These are phyloP conservation scores for Euptelea pleiosperma DNA, from an alignment of 164 flowering plant species.

Conservation along the genomic window DNA sequence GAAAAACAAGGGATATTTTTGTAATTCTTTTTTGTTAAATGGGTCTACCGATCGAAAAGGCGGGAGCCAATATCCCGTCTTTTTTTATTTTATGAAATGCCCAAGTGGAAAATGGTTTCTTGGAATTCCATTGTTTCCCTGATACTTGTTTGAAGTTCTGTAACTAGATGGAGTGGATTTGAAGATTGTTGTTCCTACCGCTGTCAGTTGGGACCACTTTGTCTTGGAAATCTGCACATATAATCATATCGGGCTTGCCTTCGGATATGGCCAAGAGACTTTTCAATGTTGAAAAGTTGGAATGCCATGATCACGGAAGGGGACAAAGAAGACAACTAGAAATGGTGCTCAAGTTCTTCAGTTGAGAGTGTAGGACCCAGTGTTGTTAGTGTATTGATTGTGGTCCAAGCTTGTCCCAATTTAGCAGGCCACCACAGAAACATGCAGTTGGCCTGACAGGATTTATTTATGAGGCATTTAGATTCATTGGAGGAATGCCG, in stretches of 20 bases:
- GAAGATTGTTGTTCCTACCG: conserved; percentile 19
- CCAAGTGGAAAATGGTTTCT: too few relatives aligned
- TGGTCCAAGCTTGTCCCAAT: conserved; percentile 21
- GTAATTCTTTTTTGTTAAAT: too few relatives aligned
- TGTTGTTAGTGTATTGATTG: conserved; percentile 12
- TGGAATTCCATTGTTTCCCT: too few relatives aligned
- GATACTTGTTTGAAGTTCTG: conserved; percentile 15
- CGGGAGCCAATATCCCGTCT: too few relatives aligned
- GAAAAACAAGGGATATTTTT: too few relatives aligned
- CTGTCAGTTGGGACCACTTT: conserved; percentile 7
- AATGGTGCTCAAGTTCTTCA: conserved; percentile 12
- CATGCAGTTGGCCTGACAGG: conserved; percentile 23
- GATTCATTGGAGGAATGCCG: conserved; percentile 11
- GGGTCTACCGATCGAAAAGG: too few relatives aligned
- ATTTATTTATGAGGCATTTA: conserved; percentile 15
- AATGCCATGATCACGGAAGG: conserved; percentile 20
- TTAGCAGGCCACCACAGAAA: conserved; percentile 4
- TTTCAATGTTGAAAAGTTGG: conserved; percentile 21
- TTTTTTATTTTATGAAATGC: conserved; percentile 18
- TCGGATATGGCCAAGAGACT: conserved; percentile 11
- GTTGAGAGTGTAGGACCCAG: background rate
- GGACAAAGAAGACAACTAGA: conserved; percentile 3
- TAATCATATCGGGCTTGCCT: conserved; percentile 8
- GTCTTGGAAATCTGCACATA: conserved; percentile 17
- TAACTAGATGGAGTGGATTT: conserved; percentile 14